Base-by-base conservation (phyloP, 371 early-diverging fungal genomes). In the Mortierella sp. region DNA sequence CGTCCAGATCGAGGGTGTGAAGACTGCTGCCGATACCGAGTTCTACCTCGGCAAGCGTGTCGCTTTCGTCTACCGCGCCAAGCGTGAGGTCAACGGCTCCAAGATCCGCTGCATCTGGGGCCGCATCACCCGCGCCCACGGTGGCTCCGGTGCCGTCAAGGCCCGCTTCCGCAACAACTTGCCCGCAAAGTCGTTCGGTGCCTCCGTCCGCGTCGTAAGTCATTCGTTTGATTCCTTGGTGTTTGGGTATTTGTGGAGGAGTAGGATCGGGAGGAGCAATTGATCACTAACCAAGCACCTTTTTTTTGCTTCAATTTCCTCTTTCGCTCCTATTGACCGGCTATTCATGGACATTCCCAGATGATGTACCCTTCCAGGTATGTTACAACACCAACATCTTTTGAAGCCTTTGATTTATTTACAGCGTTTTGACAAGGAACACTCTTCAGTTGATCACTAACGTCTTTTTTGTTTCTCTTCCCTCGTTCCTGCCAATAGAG, bases 31-130 rank as follows among this genome's bases (percentile, higher is more conserved):
- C 87, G 97, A 86, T 22, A 80, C 86, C 55, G 88, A 90, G 65
- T 96, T 95, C 93, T 96, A 96, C 92, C 94, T 95, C 82, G 96
- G 96, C 88, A 96, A 95, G 92, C 94, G 94, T 87, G 89, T 83
- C 68, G 79, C 79, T 43, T 83, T 83, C 64, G 91, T 94, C 87
- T 96, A 96, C 92, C 92, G 93, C 77, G 96, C 95, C 85, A 95
- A 96, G 91, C 92, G 93, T 76, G 93, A 93, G 77, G 92, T 93
- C 78, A 94, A 97, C 90, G 98, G 98, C 83, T 92, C 94, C 90
- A 93, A 95, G 89, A 90, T 97, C 91, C 94, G 98, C 86, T 95
- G 94, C 87, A 96, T 98, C 92, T 99, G 98, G 98, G 99, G 99
- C 81, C 94, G 95, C 79, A 90, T 98, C 88, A 94, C 96, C 82